Evolutionary conservation across 768 basidiomycete species (phyloP).

Genomic region (Hirschioporus abietinus): DNA sequence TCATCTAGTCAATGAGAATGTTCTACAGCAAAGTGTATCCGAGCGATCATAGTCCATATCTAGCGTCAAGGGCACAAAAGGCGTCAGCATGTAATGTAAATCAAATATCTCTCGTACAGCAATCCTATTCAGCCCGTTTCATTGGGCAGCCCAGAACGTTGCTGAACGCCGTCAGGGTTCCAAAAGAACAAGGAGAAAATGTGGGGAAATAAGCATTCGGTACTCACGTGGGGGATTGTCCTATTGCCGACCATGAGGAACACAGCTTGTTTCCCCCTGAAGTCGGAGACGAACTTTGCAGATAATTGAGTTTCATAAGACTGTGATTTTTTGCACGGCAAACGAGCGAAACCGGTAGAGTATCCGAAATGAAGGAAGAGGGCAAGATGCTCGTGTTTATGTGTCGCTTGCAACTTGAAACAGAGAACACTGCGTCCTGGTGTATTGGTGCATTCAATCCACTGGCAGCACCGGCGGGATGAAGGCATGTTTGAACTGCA

Average conservation of each 20-base stretch:
- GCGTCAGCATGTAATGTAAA: neutral
- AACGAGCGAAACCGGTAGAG: neutral
- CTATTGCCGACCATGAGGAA: neutral
- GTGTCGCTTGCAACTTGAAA: neutral
- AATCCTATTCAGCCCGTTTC: neutral
- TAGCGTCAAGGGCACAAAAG: neutral
- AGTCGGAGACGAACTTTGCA: neutral
- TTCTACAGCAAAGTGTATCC: neutral
- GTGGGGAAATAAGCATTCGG: neutral
- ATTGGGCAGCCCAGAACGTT: neutral
- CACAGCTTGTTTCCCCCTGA: neutral
- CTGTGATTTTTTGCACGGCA: neutral
- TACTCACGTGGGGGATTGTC: neutral
- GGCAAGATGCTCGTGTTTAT: neutral
- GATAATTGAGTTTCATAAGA: neutral
- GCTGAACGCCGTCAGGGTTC: neutral
- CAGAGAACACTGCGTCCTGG: too few relatives aligned
- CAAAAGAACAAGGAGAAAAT: neutral
- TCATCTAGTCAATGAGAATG: neutral
- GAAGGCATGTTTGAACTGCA: too few relatives aligned
- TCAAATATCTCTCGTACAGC: neutral
- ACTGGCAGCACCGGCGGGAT: too few relatives aligned
- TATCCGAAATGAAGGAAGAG: neutral
- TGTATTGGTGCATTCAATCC: too few relatives aligned
- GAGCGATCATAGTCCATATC: neutral